These are phyloP conservation scores for Chalara sp. DNA, from an alignment of 2,329 filamentous ascomycete genomes.

Conservation along the genomic window DNA sequence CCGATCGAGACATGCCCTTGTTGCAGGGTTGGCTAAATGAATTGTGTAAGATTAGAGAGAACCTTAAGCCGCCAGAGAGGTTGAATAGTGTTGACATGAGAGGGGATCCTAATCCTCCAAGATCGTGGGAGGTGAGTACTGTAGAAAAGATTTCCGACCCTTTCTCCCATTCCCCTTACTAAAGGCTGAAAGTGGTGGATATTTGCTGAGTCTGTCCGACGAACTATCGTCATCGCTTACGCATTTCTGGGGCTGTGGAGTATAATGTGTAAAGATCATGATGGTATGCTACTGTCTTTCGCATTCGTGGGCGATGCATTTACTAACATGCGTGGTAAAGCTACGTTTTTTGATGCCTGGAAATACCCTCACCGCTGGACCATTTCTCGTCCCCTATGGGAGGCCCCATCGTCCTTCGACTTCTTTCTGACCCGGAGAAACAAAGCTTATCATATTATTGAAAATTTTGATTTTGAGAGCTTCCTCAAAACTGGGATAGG, in stretches of 20 bases:
- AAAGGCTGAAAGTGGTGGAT: slow-evolving; percentile 26
- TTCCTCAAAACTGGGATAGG: slow-evolving; percentile 23
- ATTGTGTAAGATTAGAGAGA: slow-evolving; percentile 22
- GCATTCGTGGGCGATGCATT: not conserved
- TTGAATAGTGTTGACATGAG: slow-evolving; percentile 1
- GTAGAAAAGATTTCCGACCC: not conserved
- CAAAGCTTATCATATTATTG: slow-evolving; percentile 21
- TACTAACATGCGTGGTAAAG: slow-evolving; percentile 11
- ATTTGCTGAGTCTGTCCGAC: slow-evolving; percentile 28
- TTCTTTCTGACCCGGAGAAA: slow-evolving; percentile 24
- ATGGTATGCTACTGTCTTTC: slow-evolving; percentile 4
- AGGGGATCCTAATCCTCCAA: slow-evolving; percentile 2
- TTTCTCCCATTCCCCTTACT: slow-evolving; percentile 1
- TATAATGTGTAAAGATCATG: slow-evolving; percentile 17
- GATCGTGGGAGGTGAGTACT: slow-evolving; percentile 24
- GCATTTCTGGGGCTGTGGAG: slow-evolving; percentile 22
- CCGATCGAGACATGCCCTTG: slow-evolving; percentile 25
- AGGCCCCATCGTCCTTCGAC: slow-evolving; percentile 22
- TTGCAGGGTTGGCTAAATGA: slow-evolving; percentile 20
- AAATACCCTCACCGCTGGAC: slow-evolving; percentile 27
- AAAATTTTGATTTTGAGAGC: slow-evolving; percentile 22
- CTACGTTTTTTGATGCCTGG: slow-evolving; percentile 16
- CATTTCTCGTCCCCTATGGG: slow-evolving; percentile 26
- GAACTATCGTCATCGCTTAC: slow-evolving; percentile 28
- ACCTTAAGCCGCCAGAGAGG: slow-evolving; percentile 11